Conservation (phyloP, 768 basidiomycete genomes). For the Artomyces pyxidatus region DNA sequence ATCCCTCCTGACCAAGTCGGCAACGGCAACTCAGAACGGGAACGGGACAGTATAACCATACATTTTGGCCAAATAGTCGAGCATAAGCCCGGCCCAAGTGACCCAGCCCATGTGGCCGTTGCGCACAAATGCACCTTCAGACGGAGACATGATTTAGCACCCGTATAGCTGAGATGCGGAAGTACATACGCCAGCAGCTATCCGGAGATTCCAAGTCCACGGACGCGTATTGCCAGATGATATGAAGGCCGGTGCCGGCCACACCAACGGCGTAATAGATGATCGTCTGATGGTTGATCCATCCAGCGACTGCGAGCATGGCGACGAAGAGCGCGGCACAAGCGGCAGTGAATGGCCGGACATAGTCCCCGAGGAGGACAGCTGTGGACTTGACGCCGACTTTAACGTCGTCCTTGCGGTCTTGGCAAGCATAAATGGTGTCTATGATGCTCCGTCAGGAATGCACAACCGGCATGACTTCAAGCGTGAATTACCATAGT, state of each 20-base stretch:
- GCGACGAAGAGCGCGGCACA: conserved; percentile 47
- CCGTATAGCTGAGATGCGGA: neutral
- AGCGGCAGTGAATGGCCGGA: conserved; percentile 45
- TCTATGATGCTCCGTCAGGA: conserved; percentile 22
- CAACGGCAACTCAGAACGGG: conserved; percentile 2
- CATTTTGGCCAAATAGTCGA: conserved; percentile 16
- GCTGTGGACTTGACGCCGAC: conserved; percentile 72
- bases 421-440: conserved; percentile 74
- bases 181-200: conserved; percentile 14
- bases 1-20: too few relatives aligned
- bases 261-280: conserved; percentile 17
- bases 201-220: conserved; percentile 16
- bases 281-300: conserved; percentile 25
- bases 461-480: neutral
- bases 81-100: conserved; percentile 17
- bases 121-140: conserved; percentile 12
- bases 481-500: conserved; percentile 25
- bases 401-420: conserved; percentile 63
- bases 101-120: conserved; percentile 16
- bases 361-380: conserved; percentile 58
- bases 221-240: conserved; percentile 19
- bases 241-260: conserved; percentile 16
- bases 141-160: neutral
- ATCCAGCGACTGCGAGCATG: conserved; percentile 46
- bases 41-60: conserved; percentile 8